These are phyloP conservation scores for Alternaria arbusti DNA, from an alignment of 2,329 filamentous ascomycete species.

Conservation along the genomic window DNA sequence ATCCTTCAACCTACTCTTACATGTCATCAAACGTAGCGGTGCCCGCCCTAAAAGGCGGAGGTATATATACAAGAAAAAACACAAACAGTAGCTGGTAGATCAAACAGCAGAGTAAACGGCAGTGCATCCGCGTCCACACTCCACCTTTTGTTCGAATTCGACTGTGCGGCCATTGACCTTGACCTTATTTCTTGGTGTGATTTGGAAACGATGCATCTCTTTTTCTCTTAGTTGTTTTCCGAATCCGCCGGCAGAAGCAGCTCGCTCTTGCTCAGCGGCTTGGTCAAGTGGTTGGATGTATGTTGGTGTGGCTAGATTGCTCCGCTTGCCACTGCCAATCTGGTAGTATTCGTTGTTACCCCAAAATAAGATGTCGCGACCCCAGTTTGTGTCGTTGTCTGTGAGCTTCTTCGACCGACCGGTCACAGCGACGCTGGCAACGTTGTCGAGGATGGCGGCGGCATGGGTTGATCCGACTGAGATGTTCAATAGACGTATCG, in stretches of 20 bases:
- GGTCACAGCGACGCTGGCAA: slow-evolving; percentile 68
- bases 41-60: slow-evolving; percentile 3
- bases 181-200: slow-evolving; percentile 77
- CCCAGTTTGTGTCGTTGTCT: slow-evolving; percentile 81
- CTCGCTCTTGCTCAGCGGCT: slow-evolving; percentile 58
- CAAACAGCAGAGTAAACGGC: slow-evolving; percentile 35
- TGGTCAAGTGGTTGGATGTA: slow-evolving; percentile 81
- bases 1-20: slow-evolving; percentile 2
- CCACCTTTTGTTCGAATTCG: slow-evolving; percentile 82
- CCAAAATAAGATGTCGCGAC: slow-evolving; percentile 89
- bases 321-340: slow-evolving; percentile 87
- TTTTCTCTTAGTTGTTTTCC: slow-evolving; percentile 61
- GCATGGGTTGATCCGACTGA: slow-evolving; percentile 82
- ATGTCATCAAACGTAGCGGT: not conserved
- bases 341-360: slow-evolving; percentile 95
- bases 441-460: slow-evolving; percentile 82
- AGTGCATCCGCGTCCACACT: slow-evolving; percentile 88
- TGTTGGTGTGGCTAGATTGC: slow-evolving; percentile 74
- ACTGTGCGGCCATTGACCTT: slow-evolving; percentile 73
- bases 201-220: slow-evolving; percentile 77
- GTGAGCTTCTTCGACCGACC: slow-evolving; percentile 41
- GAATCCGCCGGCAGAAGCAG: slow-evolving; percentile 19
- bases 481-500: slow-evolving; percentile 77
- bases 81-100: not conserved
- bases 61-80: slow-evolving; percentile 6